phyloP scores from a whole-genome alignment of 805 yeast species.

The Wilhelminamyces savonicus region DNA sequence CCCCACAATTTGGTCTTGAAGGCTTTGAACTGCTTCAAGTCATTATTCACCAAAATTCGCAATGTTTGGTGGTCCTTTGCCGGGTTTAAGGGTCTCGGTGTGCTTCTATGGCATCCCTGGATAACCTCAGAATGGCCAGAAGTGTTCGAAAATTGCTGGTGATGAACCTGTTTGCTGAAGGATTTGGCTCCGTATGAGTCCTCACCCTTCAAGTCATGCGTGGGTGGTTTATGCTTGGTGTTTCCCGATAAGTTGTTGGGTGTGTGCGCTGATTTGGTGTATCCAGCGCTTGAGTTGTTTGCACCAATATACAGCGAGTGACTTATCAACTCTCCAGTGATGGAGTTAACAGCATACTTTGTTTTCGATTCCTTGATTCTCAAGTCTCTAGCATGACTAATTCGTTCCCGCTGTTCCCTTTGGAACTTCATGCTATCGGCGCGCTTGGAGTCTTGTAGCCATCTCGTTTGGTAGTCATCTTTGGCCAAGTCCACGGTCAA shows the following conservation, averaged over 20 bases:
- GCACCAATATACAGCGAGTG: slow-evolving; percentile 6
- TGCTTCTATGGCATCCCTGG: slow-evolving; percentile 57
- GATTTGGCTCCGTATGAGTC: slow-evolving; percentile 30
- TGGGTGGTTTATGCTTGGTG: slow-evolving; percentile 29
- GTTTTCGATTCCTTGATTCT: slow-evolving; percentile 41
- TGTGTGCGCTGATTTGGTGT: slow-evolving; percentile 29
- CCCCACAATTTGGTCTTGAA: slow-evolving; percentile 91
- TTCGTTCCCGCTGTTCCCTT: slow-evolving; percentile 21
- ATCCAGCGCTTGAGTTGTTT: slow-evolving; percentile 15
- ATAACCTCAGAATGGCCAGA: slow-evolving; percentile 36
- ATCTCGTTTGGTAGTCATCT: slow-evolving; percentile 38
- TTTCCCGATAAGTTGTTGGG: slow-evolving; percentile 24
- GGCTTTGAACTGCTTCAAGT: slow-evolving; percentile 48
- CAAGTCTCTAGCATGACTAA: slow-evolving; percentile 25
- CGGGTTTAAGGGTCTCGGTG: slow-evolving; percentile 43
- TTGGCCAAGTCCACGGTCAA: slow-evolving; percentile 59
- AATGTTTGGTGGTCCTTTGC: slow-evolving; percentile 48
- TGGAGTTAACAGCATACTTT: slow-evolving; percentile 12
- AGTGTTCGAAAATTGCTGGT: slow-evolving; percentile 19
- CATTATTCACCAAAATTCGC: slow-evolving; percentile 56
- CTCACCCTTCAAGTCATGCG: slow-evolving; percentile 20
- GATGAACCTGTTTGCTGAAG: slow-evolving; percentile 10
- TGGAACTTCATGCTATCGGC: slow-evolving; percentile 28
- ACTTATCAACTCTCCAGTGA: slow-evolving; percentile 12
- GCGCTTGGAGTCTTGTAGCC: slow-evolving; percentile 41